Evolutionary conservation across 306 rosid species (phyloP), one percentile per base, ranked within the genome.

Genomic region (Trichosanthes truncata): DNA sequence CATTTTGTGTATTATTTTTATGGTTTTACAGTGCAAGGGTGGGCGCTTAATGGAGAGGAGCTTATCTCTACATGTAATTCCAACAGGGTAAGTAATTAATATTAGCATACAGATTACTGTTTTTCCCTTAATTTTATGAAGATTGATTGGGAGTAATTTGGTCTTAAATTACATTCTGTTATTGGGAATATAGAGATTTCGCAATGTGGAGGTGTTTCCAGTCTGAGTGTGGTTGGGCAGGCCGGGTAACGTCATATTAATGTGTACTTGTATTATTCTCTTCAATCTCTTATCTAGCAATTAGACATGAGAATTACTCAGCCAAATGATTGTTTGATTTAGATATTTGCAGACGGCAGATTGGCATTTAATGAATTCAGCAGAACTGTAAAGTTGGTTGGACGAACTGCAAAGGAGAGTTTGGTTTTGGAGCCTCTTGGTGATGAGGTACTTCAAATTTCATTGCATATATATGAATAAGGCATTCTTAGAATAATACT

Each of bases 171-270:
- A 52, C 62, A 60, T 68, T 46, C n/a, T 83, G 79, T 51, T n/a
- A 55, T 60, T 85, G 79, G 74, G 52, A 25, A 51, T 76, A 55
- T 72, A 94, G 97, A 81, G 92, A 85, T 76, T 85, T 91, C 81
- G 98, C 97, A 45, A 91, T 91, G 97, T 92, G 97, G 97, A 89
- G 98, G 85, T 94, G 98, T 80, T 94, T 92, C 82, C 93, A 84
- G 59, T 65, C 76, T 71, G 78, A 85, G 14, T 94, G 98, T 61
- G 90, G 91, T 21, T 92, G 97, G 97, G 86, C 89, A 73, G 98
- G 90, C 74, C 84, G 83, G 97, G 98, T 94, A 89, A 87, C 71
- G 83, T 78, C 17, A 77, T 60, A 45, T 41, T 57, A 62, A 62
- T 23, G 6, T 49, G 60, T 71, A 36, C 33, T 63, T 48, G 31